Percentiles rank a stretch among this genome's conserved stretches.
These are phyloP conservation scores for Eucalyptus fibrosa DNA, from an alignment of 345 rosid genomes.

Conservation along the genomic window DNA sequence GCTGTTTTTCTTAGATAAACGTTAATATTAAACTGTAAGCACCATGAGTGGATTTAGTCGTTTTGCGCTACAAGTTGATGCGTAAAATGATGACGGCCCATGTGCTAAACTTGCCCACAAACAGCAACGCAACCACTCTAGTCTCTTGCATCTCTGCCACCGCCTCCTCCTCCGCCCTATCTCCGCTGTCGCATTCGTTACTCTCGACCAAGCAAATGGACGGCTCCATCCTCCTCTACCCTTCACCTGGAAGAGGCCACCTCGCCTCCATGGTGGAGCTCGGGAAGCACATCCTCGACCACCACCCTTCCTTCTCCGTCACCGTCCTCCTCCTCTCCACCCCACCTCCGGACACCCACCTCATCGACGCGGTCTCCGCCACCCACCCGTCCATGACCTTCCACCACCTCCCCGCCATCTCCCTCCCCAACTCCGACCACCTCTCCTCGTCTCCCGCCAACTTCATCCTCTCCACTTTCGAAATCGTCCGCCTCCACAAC, in stretches of 20 bases:
- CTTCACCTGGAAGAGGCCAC: conserved; percentile 17
- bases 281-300: conserved; percentile 6
- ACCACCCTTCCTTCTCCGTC: not conserved
- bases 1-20: not conserved
- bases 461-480: conserved; percentile 7
- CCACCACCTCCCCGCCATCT: conserved; percentile 18
- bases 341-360: conserved; percentile 19
- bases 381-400: conserved; percentile 19
- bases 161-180: not conserved
- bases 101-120: not conserved
- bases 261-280: conserved; percentile 14
- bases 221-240: not conserved
- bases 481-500: conserved; percentile 19
- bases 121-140: not conserved
- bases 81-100: not conserved
- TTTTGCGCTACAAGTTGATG: not conserved
- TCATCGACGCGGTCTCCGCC: conserved; percentile 7
- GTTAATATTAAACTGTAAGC: not conserved
- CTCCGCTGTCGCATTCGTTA: not conserved
- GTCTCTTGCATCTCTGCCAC: not conserved
- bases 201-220: not conserved
- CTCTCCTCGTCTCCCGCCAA: not conserved
- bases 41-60: not conserved
- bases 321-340: conserved; percentile 26
- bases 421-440: conserved; percentile 1